Evolutionary conservation across 257 asterid genomes (phyloP), one percentile per base, ranked within the genome.

Genomic region (Prunella vulgaris): DNA sequence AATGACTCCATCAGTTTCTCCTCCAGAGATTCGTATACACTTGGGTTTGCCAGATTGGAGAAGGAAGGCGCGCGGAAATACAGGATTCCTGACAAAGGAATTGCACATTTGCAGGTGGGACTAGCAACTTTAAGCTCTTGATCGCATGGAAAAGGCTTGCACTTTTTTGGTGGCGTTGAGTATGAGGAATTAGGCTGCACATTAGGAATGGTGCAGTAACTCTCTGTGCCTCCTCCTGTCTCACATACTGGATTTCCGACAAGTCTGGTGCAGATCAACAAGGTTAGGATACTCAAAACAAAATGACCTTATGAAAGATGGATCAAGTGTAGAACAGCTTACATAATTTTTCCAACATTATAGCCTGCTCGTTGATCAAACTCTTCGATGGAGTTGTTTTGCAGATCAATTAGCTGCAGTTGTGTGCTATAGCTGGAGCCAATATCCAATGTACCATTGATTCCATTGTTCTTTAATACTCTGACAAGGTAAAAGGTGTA

Each of bases 51-150:
- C 46, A 83, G 81, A 85, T 69, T 56, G 70, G 91, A 87, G 79
- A 90, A 90, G 35, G 91, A 87, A 74, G 95, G 93, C 24, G 97
- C 88, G 3, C 96, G 85, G 51, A 93, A 90, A 54, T 42, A 6
- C 5, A 93, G 75, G 68, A 12, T 81, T 25, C 99, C 99, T 4
- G 85, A 60, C 59, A 88, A 91, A 32, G 99, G 96, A 78, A 78
- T 77, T 56, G 88, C 81, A 77, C 99, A 93, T 56, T 75, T 60
- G 83, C 99, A 93, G 9, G 79, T 82, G 46, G 97, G 96, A 69
- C 96, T 93, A 1, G 84, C 61, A 56, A 81, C 21, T 78, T 70
- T 81, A 15, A 49, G 9, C 37, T 68, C 76, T 7, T 81, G 74
- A 12, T 37, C 59, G 75, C 99, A 93, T 21, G 70, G 56, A 38